Percentiles rank a stretch among this genome's conserved stretches.
Conservation (phyloP, 2,329 filamentous ascomycete genomes). For the Zalaria sp. region DNA sequence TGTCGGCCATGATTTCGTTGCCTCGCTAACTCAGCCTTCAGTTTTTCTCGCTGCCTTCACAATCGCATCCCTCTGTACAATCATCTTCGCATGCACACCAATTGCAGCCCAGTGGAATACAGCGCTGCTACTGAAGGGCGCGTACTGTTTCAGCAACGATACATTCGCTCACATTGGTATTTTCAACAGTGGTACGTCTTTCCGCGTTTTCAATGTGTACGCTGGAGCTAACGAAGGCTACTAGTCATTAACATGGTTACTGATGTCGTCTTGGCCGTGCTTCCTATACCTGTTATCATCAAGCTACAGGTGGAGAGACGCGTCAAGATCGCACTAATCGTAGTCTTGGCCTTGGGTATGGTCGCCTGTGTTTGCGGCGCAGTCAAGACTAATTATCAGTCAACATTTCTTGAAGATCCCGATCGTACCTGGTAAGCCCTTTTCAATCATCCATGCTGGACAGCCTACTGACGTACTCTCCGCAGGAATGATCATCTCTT, state of each 20-base stretch:
- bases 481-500: constrained; percentile 21
- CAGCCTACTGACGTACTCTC: too few relatives aligned
- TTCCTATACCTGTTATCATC: constrained; percentile 30
- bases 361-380: constrained; percentile 30
- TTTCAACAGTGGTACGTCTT: constrained; percentile 26
- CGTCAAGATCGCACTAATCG: constrained; percentile 24
- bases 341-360: constrained; percentile 23
- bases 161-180: constrained; percentile 31
- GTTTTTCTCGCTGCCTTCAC: constrained; percentile 29
- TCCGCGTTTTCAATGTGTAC: constrained; percentile 5
- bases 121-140: constrained; percentile 12
- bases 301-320: constrained; percentile 28
- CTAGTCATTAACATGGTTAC: constrained; percentile 24
- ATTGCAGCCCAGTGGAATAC: constrained; percentile 30
- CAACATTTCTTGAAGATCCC: constrained; percentile 16
- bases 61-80: constrained; percentile 28
- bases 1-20: not conserved
- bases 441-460: too few relatives aligned
- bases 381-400: constrained; percentile 26
- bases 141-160: constrained; percentile 27
- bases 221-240: constrained; percentile 2
- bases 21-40: constrained; percentile 11
- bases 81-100: constrained; percentile 35
- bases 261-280: constrained; percentile 25
- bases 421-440: constrained; percentile 22